Evolutionary conservation across 768 basidiomycete species (phyloP).

Genomic region (Trametes cinnabarina): DNA sequence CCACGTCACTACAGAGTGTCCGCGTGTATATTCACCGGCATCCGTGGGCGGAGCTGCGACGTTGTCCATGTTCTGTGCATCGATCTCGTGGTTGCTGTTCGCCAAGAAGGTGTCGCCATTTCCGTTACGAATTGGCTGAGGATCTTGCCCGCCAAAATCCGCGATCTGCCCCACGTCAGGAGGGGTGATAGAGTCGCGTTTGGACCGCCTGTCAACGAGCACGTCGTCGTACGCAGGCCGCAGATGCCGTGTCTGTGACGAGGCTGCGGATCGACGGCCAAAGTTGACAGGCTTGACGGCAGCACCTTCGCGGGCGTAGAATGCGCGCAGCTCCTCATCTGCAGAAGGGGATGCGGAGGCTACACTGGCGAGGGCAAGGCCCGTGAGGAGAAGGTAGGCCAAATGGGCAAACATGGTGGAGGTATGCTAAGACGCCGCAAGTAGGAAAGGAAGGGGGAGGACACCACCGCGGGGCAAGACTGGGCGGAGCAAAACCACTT

Average conservation of each 20-base stretch:
- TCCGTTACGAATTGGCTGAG: conserved; percentile 23
- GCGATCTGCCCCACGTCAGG: conserved; percentile 27
- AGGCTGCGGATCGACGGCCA: conserved; percentile 18
- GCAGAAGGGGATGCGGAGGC: conserved; percentile 2
- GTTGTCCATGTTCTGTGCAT: conserved; percentile 27
- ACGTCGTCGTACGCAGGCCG: conserved; percentile 17
- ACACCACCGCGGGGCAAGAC: background rate
- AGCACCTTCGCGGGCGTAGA: conserved; percentile 13
- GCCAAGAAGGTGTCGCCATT: conserved; percentile 23
- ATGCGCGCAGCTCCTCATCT: conserved; percentile 11
- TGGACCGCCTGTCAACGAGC: background rate
- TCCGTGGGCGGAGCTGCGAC: conserved; percentile 25
- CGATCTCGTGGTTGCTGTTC: conserved; percentile 24
- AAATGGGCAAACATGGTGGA: conserved; percentile 9
- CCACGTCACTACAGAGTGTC: background rate
- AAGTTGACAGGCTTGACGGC: conserved; percentile 15
- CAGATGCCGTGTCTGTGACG: conserved; percentile 22
- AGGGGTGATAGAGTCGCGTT: conserved; percentile 21
- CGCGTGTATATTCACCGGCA: conserved; percentile 14
- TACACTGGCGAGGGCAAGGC: conserved; percentile 4
- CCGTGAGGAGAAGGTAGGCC: conserved; percentile 8
- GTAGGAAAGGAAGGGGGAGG: background rate
- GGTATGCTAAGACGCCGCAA: background rate
- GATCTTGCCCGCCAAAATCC: conserved; percentile 19
- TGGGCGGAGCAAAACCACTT: background rate